Evolutionary conservation across 140 eudicot species (phyloP).

Genomic region (Cichorium intybus): DNA sequence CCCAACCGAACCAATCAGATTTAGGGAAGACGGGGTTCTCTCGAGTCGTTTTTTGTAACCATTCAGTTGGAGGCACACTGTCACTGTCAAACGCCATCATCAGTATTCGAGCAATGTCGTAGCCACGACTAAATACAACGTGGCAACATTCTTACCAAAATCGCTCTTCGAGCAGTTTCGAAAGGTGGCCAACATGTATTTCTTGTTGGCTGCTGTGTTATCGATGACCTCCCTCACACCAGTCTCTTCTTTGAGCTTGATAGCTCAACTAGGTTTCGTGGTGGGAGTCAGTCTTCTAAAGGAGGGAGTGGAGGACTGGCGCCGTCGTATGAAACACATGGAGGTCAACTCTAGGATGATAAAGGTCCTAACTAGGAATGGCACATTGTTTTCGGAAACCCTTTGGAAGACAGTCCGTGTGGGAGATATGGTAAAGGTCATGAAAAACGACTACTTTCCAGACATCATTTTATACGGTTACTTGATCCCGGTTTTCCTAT

Average conservation of each 20-base stretch:
- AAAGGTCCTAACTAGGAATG: conserved; percentile 5
- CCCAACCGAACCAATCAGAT: no score
- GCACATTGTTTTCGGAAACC: neutral
- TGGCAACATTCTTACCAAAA: neutral
- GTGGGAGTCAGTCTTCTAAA: conserved; percentile 24
- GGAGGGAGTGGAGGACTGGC: conserved; percentile 13
- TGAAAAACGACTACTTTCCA: conserved; percentile 13
- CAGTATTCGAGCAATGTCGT: neutral
- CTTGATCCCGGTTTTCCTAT: no score
- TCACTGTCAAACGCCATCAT: neutral
- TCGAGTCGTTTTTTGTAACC: neutral
- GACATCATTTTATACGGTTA: no score
- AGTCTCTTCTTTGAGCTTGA: conserved; percentile 8
- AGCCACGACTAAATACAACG: neutral
- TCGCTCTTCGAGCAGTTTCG: conserved; percentile 21
- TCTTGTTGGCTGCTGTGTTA: conserved; percentile 20
- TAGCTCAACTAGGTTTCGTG: conserved; percentile 26
- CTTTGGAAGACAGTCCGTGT: conserved; percentile 18
- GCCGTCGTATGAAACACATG: conserved; percentile 15
- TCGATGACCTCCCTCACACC: conserved; percentile 25
- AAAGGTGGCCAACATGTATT: conserved; percentile 27
- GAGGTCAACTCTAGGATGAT: conserved; percentile 24
- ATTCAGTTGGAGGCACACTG: neutral
- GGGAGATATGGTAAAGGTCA: conserved; percentile 28
- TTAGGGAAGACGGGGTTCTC: no score